These are phyloP conservation scores for Alternaria arbusti DNA, from an alignment of 2,329 filamentous ascomycete species.

Conservation along the genomic window DNA sequence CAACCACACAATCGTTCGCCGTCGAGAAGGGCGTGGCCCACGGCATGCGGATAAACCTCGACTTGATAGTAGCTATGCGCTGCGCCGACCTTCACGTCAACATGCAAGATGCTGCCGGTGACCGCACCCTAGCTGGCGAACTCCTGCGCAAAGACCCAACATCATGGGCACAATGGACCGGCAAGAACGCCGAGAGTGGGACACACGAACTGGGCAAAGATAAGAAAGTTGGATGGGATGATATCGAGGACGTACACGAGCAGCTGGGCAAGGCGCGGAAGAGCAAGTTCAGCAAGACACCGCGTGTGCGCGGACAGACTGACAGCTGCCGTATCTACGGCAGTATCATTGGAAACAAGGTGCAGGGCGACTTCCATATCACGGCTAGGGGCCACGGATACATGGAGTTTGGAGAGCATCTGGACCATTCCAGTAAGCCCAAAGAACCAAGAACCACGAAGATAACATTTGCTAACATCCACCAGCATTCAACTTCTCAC, in stretches of 20 bases:
- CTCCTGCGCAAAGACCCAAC: slow-evolving; percentile 78
- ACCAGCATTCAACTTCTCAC: slow-evolving; percentile 93
- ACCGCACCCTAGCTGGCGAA: slow-evolving; percentile 83
- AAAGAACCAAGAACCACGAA: neutral
- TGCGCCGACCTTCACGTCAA: slow-evolving; percentile 93
- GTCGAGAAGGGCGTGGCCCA: slow-evolving; percentile 92
- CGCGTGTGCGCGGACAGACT: slow-evolving; percentile 62
- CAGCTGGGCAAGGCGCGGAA: slow-evolving; percentile 78
- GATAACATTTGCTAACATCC: slow-evolving; percentile 7
- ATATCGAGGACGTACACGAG: slow-evolving; percentile 88
- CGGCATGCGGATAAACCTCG: slow-evolving; percentile 90
- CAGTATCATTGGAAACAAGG: slow-evolving; percentile 90
- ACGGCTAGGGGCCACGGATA: slow-evolving; percentile 97
- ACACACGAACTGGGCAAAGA: slow-evolving; percentile 54
- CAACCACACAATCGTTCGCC: slow-evolving; percentile 86
- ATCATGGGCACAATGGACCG: slow-evolving; percentile 80
- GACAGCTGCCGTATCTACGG: slow-evolving; percentile 91
- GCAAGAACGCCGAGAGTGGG: slow-evolving; percentile 66
- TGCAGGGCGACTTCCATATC: slow-evolving; percentile 98
- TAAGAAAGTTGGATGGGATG: slow-evolving; percentile 55
- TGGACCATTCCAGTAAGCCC: slow-evolving; percentile 78
- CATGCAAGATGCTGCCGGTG: slow-evolving; percentile 93
- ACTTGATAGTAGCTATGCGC: slow-evolving; percentile 88
- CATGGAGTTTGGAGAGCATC: slow-evolving; percentile 75
- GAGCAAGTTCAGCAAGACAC: slow-evolving; percentile 74